Conservation (phyloP, 169 alveolate species). For the Condylostoma magnum region DNA sequence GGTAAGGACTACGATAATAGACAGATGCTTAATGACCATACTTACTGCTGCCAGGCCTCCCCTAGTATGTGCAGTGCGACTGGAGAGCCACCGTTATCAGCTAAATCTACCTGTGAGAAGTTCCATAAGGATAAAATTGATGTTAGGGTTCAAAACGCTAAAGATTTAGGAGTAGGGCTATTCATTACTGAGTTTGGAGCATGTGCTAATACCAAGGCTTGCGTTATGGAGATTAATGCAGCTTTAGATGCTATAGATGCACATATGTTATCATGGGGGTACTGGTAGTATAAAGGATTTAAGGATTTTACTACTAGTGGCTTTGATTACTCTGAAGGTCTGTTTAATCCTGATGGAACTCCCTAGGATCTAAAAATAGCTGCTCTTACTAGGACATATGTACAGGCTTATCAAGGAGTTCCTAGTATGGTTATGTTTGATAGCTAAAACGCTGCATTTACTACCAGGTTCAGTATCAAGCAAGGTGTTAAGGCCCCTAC, state of each 20-base stretch:
- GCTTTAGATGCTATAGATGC: conserved; percentile 56
- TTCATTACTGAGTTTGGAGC: conserved; percentile 82
- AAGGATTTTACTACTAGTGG: conserved; percentile 62
- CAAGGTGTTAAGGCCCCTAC: not conserved
- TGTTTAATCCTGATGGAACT: conserved; percentile 28
- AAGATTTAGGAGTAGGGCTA: conserved; percentile 52
- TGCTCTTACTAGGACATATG: conserved; percentile 34
- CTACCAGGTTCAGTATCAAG: not conserved
- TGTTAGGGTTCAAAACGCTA: conserved; percentile 51
- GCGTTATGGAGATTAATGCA: conserved; percentile 55
- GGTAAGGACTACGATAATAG: conserved; percentile 39
- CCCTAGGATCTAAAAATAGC: not conserved
- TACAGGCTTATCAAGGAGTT: conserved; percentile 28
- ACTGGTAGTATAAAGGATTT: conserved; percentile 60
- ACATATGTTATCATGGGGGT: conserved; percentile 48
- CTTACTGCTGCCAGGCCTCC: conserved; percentile 54
- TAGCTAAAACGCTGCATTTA: not conserved
- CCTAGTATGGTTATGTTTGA: not conserved
- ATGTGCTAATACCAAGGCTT: conserved; percentile 48
- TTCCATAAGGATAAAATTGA: conserved; percentile 52
- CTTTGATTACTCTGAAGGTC: conserved; percentile 26
- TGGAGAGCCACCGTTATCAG: conserved; percentile 41
- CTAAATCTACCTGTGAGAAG: conserved; percentile 38
- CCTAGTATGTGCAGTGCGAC: conserved; percentile 28
- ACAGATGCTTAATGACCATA: conserved; percentile 57